Conservation (phyloP, 192 early-diverging fungal genomes). For the Gigaspora rosea region DNA sequence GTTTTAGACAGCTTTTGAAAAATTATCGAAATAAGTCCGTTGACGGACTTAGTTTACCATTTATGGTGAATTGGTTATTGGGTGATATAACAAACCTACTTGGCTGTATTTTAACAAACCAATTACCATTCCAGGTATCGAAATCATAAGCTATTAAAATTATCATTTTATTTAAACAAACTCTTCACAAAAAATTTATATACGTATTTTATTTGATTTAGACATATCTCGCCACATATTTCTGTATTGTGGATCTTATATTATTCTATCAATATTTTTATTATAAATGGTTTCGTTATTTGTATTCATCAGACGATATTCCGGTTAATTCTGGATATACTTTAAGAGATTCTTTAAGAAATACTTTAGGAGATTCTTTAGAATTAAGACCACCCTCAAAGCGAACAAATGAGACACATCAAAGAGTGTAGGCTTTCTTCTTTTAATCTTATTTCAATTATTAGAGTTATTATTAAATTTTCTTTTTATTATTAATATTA, state of each 20-base stretch:
- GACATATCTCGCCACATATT: conserved; percentile 56
- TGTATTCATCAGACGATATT: not conserved
- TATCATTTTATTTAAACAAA: not conserved
- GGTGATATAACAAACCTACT: conserved; percentile 71
- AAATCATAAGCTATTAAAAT: not conserved
- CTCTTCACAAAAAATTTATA: not conserved
- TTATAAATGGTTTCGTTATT: conserved; percentile 29
- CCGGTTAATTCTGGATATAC: not conserved
- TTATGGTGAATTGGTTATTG: conserved; percentile 66
- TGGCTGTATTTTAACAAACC: conserved; percentile 71
- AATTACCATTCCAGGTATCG: conserved; percentile 70
- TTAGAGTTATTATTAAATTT: too few species aligned
- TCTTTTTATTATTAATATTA: not conserved
- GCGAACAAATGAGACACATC: too few species aligned
- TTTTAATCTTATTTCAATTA: too few species aligned
- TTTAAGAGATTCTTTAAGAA: not conserved
- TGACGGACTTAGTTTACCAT: conserved; percentile 56
- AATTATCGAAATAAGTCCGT: conserved; percentile 48
- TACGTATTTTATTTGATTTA: conserved; percentile 29
- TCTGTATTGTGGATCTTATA: conserved; percentile 44
- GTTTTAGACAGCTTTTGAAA: conserved; percentile 43
- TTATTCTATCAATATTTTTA: conserved; percentile 48
- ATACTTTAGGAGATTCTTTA: not conserved
- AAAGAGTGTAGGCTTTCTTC: too few species aligned
- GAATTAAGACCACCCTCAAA: not conserved